phyloP scores from a whole-genome alignment of 148 eudicot genomes.

The Rhododendron kiyosumense region DNA sequence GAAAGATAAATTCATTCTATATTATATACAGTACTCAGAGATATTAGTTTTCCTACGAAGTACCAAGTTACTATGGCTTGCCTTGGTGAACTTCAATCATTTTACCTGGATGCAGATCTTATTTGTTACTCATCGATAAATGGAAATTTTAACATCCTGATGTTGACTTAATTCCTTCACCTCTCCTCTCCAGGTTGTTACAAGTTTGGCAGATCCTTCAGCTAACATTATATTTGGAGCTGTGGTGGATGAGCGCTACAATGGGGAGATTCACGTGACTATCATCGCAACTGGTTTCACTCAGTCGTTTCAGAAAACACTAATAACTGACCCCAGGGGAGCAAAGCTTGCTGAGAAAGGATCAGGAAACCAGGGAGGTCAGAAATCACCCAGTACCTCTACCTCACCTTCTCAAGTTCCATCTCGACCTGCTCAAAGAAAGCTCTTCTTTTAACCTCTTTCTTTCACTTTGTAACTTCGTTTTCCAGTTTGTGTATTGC shows the following conservation, averaged over 20 bases:
- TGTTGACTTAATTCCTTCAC: background rate
- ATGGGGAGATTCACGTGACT: constrained; percentile 94
- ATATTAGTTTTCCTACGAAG: background rate
- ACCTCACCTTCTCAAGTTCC: constrained; percentile 34
- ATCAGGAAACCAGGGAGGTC: constrained; percentile 33
- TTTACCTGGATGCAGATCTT: background rate
- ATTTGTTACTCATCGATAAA: background rate
- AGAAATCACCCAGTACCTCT: constrained; percentile 30
- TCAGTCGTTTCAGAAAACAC: constrained; percentile 87
- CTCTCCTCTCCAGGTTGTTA: constrained; percentile 54
- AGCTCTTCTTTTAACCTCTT: constrained; percentile 56
- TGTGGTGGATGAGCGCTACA: constrained; percentile 94
- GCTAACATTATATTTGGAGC: constrained; percentile 99
- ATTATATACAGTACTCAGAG: background rate
- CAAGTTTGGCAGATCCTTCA: constrained; percentile 95
- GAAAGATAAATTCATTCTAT: background rate
- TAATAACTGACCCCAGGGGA: constrained; percentile 76
- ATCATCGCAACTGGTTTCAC: constrained; percentile 92
- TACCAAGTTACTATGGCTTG: background rate
- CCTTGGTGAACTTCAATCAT: background rate
- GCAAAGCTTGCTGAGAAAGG: constrained; percentile 51
- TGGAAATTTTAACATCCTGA: background rate
- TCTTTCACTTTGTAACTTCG: background rate
- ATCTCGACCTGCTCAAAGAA: constrained; percentile 50
- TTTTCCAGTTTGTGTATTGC: background rate